Base-by-base conservation (phyloP, 2,329 filamentous ascomycete genomes). In the Claviceps arundinis region DNA sequence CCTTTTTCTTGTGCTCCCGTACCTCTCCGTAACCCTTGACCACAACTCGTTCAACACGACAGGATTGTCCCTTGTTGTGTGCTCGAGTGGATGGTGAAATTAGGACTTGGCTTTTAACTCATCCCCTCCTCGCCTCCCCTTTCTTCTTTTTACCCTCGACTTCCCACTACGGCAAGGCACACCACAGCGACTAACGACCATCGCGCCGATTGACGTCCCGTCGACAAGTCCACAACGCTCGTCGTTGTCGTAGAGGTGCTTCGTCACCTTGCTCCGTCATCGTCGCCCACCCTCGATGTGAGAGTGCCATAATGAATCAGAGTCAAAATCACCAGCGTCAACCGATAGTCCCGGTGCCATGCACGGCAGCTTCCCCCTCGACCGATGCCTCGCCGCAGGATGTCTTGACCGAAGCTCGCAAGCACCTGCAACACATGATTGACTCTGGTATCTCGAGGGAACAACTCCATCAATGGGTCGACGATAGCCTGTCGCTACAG, bases 381-480 rank as follows among this genome's bases (percentile, higher is more conserved):
- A 56, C 61, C 53, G 66, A 68, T 42, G 59, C 68, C 42, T 68
- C 65, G 22, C 64, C 70, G 16, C 69, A 71, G 55, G 67, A 73
- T 62, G 67, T 73, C 50, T 65, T 73, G 52, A 68, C 66, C 19
- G 70, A 73, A 60, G 70, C 70, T 45, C 63, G 70, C 46, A 70
- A 71, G 59, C 73, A 72, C 53, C 65, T 73, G 6, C 70, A 73
- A 61, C 67, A 67, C 46, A 60, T 73, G 56, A 73, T 73, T 56
- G 70, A 72, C 54, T 70, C 70, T 16, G 70, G 70, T 45, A 58
- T 73, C 9, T 72, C 70, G 50, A 69, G 67, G 58, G 70, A 73
- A 52, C 59, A 68, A 42, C 64, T 70, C 30, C 68, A 70, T 53
- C 68, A 70, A 61, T 68, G 65, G 63, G 67, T 70, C 51, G 68